Percentiles rank a stretch among this genome's conserved stretches.
These are phyloP conservation scores for Ceriops tagal DNA, from an alignment of 345 rosid species.

Conservation along the genomic window DNA sequence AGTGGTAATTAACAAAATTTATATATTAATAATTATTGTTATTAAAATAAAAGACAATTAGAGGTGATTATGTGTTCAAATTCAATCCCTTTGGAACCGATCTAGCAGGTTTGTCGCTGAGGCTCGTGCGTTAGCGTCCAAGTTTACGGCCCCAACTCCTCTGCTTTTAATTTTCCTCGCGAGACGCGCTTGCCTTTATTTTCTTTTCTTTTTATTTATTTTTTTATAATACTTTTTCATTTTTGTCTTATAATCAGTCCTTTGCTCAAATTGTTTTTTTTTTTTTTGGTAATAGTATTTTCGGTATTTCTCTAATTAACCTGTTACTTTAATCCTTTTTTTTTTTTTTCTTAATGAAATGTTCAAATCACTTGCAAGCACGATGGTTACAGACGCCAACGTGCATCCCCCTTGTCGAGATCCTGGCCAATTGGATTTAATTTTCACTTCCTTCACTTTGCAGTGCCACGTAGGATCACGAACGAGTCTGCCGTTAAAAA, in stretches of 20 bases:
- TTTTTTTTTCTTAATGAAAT: not conserved
- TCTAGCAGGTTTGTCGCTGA: constrained; percentile 50
- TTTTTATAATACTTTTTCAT: not conserved
- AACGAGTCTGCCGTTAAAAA: constrained; percentile 18
- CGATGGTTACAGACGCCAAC: constrained; percentile 40
- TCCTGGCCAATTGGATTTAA: constrained; percentile 24
- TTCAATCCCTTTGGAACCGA: constrained; percentile 45
- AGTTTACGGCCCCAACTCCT: constrained; percentile 43
- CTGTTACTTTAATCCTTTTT: not conserved
- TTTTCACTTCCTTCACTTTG: constrained; percentile 14
- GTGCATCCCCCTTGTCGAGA: constrained; percentile 15
- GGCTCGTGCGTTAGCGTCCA: constrained; percentile 36
- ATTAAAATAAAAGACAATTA: not conserved
- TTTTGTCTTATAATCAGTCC: constrained; percentile 2
- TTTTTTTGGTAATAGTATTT: not conserved
- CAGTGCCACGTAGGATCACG: constrained; percentile 23
- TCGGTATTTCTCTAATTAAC: not conserved
- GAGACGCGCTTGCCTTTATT: constrained; percentile 14
- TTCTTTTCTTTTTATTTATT: not conserved
- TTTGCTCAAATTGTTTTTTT: not conserved
- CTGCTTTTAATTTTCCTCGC: constrained; percentile 35
- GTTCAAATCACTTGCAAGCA: constrained; percentile 29
- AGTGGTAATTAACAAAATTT: constrained; percentile 21
- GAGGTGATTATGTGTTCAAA: constrained; percentile 20
- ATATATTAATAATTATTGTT: constrained; percentile 7